Base-by-base conservation (phyloP, 2,329 filamentous ascomycete species). In the Harringtonia lauricola region DNA sequence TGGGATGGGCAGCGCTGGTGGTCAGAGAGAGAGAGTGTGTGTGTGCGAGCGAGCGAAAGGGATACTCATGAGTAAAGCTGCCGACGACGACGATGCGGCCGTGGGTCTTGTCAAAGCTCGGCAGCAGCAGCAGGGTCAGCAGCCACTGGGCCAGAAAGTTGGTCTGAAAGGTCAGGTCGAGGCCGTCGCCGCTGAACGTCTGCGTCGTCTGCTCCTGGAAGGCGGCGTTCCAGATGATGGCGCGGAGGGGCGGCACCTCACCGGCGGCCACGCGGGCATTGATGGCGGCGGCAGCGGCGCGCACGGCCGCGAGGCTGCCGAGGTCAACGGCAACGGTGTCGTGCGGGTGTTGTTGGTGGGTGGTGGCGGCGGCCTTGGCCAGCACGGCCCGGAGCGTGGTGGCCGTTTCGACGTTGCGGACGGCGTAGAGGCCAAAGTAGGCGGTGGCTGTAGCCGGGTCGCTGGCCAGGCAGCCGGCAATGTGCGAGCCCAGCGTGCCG, bases 121-220 rank as follows among this genome's bases (percentile, higher is more conserved):
- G 48, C 17, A 63, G 50, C 12, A 62, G 46, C 19, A 62, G 43
- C 15, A 62, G 31, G 3, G 55, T 55, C 17, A 63, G 47, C 22
- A 62, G 54, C 47, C 56, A 62, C 36, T 60, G 57, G 1, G 52
- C 51, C 8, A 63, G 54, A 46, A 60, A 62, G 45, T 56, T 60
- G 24, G 49, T 47, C 38, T 54, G 51, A 40, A 61, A 63, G 6
- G 54, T 54, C 45, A 53, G 54, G 34, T 62, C 60, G 33, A 57
- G 58, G 9, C 58, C 59, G 38, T 63, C 59, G 3, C 52, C 46
- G 12, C 56, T 59, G 39, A 55, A 58, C 10, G 49, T 51, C 36
- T 59, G 56, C 4, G 45, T 47, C 22, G 31, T 40, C 30, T 50
- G 40, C 36, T 57, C 54, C 30, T 49, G 33, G 39, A 39, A 54